Evolutionary conservation across 140 eudicot species (phyloP), one percentile per base, ranked within the genome.

Genomic region (Cichorium intybus): DNA sequence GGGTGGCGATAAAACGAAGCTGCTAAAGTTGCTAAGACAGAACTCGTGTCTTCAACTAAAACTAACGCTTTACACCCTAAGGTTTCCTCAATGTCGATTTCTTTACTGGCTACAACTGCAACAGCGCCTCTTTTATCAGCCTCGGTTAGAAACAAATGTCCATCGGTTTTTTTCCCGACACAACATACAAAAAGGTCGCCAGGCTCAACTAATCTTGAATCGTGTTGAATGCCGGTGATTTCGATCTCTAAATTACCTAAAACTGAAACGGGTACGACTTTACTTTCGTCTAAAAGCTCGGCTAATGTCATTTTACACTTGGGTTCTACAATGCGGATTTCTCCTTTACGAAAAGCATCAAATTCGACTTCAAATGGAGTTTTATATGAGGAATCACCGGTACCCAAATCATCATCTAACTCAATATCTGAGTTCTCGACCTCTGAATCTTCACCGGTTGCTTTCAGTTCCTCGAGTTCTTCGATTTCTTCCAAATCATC

Each of bases 101-200:
- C 99, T 58, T 85, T 84, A 74, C 97, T 93, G 6, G 97, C 99
- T 15, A 93, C 97, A 72, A 88, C 90, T 2, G 97, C 99, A 58
- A 88, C 95, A 7, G 99, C 99, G 16, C 99, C 99, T 79, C 99
- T 46, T 80, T 93, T 93, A 75, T 93, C 95, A 20, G 95, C 99
- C 88, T 93, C 99, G 1, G 83, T 81, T 56, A 93, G 67, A 66
- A 79, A 83, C 75, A 86, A 41, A 77, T 93, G 90, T 43, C 97
- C 99, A 60, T 85, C 99, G 0, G 81, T 88, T 31, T 78, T 78
- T 55, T 67, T 80, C 71, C 95, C 97, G 21, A 88, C 82, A 68
- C 97, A 86, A 54, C 97, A 93, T 56, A 93, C 94, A 57, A 93
- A 85, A 75, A 93, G 70, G 86, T 93, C 99, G 24, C 99, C 99